A percentile compares a stretch with the other conserved stretches of the same genome.
These are phyloP conservation scores for Yamadazyma siamensis DNA, from an alignment of 1,139 yeast species.

Conservation along the genomic window DNA sequence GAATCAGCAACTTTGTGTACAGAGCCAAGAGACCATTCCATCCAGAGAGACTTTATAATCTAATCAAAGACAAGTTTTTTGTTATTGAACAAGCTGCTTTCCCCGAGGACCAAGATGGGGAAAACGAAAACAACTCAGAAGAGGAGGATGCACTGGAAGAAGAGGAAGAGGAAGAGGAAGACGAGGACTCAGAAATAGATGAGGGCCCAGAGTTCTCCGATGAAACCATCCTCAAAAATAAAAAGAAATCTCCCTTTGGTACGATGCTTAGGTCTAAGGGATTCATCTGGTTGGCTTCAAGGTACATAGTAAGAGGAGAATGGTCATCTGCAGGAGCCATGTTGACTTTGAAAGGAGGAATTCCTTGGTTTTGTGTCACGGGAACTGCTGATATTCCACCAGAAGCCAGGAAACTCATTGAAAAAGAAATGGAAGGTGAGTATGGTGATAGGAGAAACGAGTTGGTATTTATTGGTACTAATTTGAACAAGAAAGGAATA, in stretches of 20 bases:
- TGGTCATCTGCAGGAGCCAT: conserved; percentile 1
- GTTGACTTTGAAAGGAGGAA: conserved; percentile 1
- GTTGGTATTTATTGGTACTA: conserved; percentile 1
- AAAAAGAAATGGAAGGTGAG: conserved; percentile 1
- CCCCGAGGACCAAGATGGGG: neutral
- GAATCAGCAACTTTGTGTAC: conserved; percentile 1
- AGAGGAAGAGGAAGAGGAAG: neutral
- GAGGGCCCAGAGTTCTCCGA: neutral
- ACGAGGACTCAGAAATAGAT: neutral
- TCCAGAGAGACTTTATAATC: conserved; percentile 1
- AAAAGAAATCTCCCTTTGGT: conserved; percentile 1
- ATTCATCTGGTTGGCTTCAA: conserved; percentile 1
- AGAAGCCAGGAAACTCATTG: neutral
- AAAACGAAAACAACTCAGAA: neutral
- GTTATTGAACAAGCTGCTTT: conserved; percentile 1
- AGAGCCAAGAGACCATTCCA: conserved; percentile 1
- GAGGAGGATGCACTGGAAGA: neutral
- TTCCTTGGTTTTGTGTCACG: conserved; percentile 2
- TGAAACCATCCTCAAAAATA: neutral
- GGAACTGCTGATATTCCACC: conserved; percentile 1
- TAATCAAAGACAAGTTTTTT: conserved; percentile 1
- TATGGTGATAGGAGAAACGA: conserved; percentile 1
- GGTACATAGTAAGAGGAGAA: conserved; percentile 2
- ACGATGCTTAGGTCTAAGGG: conserved; percentile 2
- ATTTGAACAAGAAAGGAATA: conserved; percentile 1